A percentile compares a stretch with the other conserved stretches of the same genome.
Conservation (phyloP, 148 eudicot genomes). For the Amaranthus hypochondriacus region DNA sequence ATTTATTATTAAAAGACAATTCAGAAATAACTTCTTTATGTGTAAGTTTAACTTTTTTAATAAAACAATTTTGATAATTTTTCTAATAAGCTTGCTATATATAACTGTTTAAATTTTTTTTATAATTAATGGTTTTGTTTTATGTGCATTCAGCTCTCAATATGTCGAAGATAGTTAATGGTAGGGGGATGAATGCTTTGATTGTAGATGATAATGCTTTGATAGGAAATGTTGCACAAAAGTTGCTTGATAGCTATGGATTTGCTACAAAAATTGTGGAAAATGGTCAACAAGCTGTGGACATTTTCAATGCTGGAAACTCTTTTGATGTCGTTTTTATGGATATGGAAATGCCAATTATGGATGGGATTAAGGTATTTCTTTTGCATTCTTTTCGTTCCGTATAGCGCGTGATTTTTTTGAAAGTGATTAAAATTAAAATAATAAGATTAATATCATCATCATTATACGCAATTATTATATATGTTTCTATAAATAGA, state of each 20-base stretch:
- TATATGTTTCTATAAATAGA: no score
- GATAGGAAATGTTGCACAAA: slow-evolving; percentile 3
- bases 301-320: slow-evolving; percentile 12
- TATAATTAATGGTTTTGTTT: background rate
- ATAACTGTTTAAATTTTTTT: background rate
- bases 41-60: no score
- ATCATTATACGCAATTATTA: no score
- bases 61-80: no score
- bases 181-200: slow-evolving; percentile 10
- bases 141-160: background rate
- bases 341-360: slow-evolving; percentile 31
- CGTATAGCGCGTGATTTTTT: no score
- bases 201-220: slow-evolving; percentile 20
- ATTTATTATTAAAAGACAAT: no score
- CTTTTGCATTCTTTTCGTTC: background rate
- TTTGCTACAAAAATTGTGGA: slow-evolving; percentile 13
- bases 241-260: background rate
- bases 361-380: slow-evolving; percentile 30
- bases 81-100: no score
- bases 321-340: slow-evolving; percentile 24
- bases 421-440: no score
- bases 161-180: background rate
- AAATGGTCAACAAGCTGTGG: slow-evolving; percentile 27
- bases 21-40: no score
- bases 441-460: no score